Base-by-base conservation (phyloP, 2,329 filamentous ascomycete genomes). In the Cordyceps cicadae region DNA sequence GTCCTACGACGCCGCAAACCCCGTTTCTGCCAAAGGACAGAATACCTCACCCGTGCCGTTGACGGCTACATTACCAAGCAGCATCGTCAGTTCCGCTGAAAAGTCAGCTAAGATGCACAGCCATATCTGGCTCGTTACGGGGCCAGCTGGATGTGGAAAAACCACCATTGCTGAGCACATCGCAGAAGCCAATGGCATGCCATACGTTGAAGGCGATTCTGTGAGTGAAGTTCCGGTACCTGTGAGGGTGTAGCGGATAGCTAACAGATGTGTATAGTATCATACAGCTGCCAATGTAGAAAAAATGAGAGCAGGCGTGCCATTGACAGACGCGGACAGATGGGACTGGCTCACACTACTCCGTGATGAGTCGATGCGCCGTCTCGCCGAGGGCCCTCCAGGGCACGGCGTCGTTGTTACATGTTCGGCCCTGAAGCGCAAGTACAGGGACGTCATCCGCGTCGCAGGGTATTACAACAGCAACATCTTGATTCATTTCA, bases 281-380 rank as follows among this genome's bases (percentile, higher is more conserved):
- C 89, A 92, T 66, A 86, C 90, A 0, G 76, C 81, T 37, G 80
- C 88, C 69, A 97, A 93, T 76, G 87, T 92, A 67, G 87, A 92
- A 59, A 99, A 97, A 76, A 99, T 99, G 94, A 81, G 83, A 70
- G 81, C 81, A 66, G 90, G 90, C 66, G 87, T 86, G 61, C 92
- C 94, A 2, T 81, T 99, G 41, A 96, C 89, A 60, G 94, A 99
- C 71, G 87, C 87, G 62, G 94, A 99, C 76, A 88, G 94, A 65
- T 97, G 94, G 94, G 93, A 97, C 77, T 99, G 94, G 94, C 86
- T 99, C 64, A 90, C 88, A 52, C 80, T 81, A 14, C 81, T 94
- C 15, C 88, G 90, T 64, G 83, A 90, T 65, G 87, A 86, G 68
- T 84, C 85, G 7, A 78, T 86, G 60, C 74, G 75, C 58, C 77